These are phyloP conservation scores for Forsythia viridissima DNA, from an alignment of 257 asterid genomes.

Conservation along the genomic window DNA sequence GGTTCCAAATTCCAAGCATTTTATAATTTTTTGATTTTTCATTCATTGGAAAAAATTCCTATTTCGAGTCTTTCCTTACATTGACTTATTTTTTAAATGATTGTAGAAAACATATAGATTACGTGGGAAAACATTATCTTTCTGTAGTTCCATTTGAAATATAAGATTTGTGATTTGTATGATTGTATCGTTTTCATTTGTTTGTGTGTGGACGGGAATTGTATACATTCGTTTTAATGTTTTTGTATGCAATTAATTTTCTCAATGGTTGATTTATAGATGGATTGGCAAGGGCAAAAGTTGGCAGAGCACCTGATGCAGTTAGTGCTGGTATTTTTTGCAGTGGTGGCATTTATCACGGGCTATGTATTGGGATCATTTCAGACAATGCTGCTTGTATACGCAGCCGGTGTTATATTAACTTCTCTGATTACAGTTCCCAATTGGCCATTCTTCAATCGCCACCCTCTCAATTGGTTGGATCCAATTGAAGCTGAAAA, in stretches of 20 bases:
- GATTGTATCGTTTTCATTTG: neutral
- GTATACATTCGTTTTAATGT: neutral
- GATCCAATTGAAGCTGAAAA: conserved; percentile 64
- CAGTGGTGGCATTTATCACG: conserved; percentile 52
- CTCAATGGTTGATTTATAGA: conserved; percentile 29
- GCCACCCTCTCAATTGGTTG: conserved; percentile 70
- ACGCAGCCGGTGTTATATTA: conserved; percentile 63
- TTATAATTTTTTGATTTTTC: neutral
- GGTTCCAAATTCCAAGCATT: neutral
- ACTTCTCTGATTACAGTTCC: conserved; percentile 64
- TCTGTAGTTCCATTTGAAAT: neutral
- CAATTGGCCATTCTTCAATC: conserved; percentile 71
- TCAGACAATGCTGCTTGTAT: conserved; percentile 58
- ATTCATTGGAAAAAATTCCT: neutral
- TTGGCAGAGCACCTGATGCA: conserved; percentile 76
- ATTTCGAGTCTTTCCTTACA: neutral
- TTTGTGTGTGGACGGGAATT: neutral
- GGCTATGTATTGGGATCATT: conserved; percentile 69
- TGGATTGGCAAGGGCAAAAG: conserved; percentile 96
- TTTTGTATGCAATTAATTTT: conserved; percentile 7
- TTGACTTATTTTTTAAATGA: neutral
- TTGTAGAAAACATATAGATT: neutral
- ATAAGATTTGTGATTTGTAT: neutral
- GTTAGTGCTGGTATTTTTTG: conserved; percentile 56
- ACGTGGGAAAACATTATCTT: neutral